These are phyloP conservation scores for Cichorium intybus DNA, from an alignment of 140 eudicot species.

Conservation along the genomic window DNA sequence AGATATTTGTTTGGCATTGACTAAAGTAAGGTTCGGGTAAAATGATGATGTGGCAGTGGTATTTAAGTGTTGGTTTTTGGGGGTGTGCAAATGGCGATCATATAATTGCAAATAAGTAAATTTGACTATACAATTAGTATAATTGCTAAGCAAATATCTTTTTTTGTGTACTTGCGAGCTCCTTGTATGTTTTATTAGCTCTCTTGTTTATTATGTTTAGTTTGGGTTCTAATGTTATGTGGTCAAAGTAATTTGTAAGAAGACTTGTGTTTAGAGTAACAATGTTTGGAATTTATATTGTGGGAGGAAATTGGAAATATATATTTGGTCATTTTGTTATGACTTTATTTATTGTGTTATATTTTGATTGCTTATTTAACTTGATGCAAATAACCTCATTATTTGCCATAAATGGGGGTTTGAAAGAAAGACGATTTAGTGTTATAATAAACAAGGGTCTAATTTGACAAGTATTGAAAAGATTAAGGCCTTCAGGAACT, in stretches of 20 bases:
- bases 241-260: conserved; percentile 21
- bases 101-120: neutral
- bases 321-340: neutral
- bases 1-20: conserved; percentile 24
- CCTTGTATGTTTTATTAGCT: conserved; percentile 21
- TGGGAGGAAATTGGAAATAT: neutral
- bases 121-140: conserved; percentile 1
- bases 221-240: conserved; percentile 16
- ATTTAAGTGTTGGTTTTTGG: neutral
- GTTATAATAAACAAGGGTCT: neutral
- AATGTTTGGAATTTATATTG: neutral
- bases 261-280: conserved; percentile 24
- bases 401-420: too few species aligned
- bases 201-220: conserved; percentile 7
- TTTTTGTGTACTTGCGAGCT: conserved; percentile 1
- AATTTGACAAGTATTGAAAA: neutral
- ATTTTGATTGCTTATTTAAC: neutral
- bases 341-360: neutral
- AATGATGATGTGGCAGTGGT: neutral
- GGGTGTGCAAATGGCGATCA: conserved; percentile 1
- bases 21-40: conserved; percentile 1
- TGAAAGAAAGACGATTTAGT: neutral
- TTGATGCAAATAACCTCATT: neutral
- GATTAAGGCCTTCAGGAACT: neutral
- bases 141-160: conserved; percentile 23